Evolutionary conservation across 805 yeast species (phyloP), one percentile per base, ranked within the genome.

Genomic region (Teunomyces funiuensis): DNA sequence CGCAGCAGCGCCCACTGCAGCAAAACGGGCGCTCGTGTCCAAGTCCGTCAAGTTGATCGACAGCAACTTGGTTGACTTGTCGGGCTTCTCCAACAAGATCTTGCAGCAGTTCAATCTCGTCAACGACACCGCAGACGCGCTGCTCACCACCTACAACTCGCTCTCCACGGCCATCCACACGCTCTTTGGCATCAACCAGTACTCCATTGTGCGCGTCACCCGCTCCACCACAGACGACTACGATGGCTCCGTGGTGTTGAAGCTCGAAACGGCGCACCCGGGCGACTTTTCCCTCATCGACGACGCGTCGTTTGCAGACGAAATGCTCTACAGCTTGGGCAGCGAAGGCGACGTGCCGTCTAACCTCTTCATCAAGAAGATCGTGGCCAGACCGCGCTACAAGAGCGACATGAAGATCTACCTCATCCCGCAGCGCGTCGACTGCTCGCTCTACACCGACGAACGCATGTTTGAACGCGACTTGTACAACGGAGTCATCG

Each of bases 361-460:
- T 19, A 70, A 79, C 28, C 58, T 73, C 3, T 80, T 76, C 51
- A 58, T 80, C 37, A 80, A 80, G 56, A 77, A 77, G 44, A 65
- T 74, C 17, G 73, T 79, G 25, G 84, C 84, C 10, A 63, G 83
- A 49, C 85, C 85, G 9, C 58, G 85, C 25, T 80, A 80, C 57
- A 80, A 80, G 53, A 66, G 78, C 4, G 77, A 76, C 47, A 80
- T 80, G 85, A 76, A 78, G 53, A 73, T 80, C n/a, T 80, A 74
- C 57, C 49, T 80, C 14, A 59, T 80, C 5, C 82, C 83, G 3
- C 59, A 69, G 18, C 51, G 55, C 11, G 43, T 54, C 5, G 53
- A 65, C 40, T 48, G 58, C 41, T 65, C 68, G 45, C 46, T 78
- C 15, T 78, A 78, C 46, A 66, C 75, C 29, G 77, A 76, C 46